Conservation (phyloP, 2,329 filamentous ascomycete species). For the Fusarium annulatum region DNA sequence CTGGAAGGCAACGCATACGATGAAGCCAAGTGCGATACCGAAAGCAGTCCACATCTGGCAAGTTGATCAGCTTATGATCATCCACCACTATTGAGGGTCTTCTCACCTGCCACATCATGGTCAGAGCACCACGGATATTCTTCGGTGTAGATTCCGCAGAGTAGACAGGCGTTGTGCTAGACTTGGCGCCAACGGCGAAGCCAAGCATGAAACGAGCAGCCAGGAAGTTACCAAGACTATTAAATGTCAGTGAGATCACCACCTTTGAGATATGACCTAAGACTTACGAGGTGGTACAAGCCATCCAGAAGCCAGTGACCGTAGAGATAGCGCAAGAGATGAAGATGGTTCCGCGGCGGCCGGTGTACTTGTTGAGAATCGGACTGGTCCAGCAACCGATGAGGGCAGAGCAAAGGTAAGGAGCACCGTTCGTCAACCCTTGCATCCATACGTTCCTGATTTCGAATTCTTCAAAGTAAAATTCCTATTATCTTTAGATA, state of each 20-base stretch:
- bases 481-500: slow-evolving; percentile 44
- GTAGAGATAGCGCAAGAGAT: slow-evolving; percentile 67
- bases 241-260: rapidly evolving
- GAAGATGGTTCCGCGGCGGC: slow-evolving; percentile 73
- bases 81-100: rapidly evolving
- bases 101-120: slow-evolving; percentile 52
- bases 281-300: slow-evolving; percentile 65
- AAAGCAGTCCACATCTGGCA: slow-evolving; percentile 49
- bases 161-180: slow-evolving; percentile 51
- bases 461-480: slow-evolving; percentile 47
- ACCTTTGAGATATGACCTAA: rapidly evolving
- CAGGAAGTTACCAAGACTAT: slow-evolving; percentile 38
- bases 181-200: slow-evolving; percentile 53
- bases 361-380: slow-evolving; percentile 68
- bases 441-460: slow-evolving; percentile 57
- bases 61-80: rapidly evolving
- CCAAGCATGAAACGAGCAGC: slow-evolving; percentile 51
- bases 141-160: slow-evolving; percentile 53
- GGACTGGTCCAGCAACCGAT: slow-evolving; percentile 52
- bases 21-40: slow-evolving; percentile 55
- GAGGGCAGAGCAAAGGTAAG: slow-evolving; percentile 63
- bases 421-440: slow-evolving; percentile 66
- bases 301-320: slow-evolving; percentile 67
- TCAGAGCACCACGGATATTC: slow-evolving; percentile 53
- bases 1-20: slow-evolving; percentile 49